Base-by-base conservation (phyloP, 1,284 basidiomycete genomes). In the Rhodotorula sp. region DNA sequence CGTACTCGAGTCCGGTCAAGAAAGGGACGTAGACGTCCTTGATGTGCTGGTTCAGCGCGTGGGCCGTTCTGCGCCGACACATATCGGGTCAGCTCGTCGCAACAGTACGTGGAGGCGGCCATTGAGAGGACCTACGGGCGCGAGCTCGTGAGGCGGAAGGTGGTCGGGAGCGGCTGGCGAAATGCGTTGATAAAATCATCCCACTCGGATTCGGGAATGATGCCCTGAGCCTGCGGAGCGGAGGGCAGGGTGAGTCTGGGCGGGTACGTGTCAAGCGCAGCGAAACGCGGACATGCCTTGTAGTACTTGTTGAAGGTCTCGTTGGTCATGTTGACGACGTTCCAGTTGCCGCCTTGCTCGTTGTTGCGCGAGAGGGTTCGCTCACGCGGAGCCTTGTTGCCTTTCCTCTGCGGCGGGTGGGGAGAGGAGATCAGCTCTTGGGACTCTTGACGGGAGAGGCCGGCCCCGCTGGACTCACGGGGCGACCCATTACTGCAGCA, bases 61-160 rank as follows among this genome's bases (percentile, higher is more conserved):
- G 85, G 12, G 90, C 90, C 67, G 87, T 87, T 74, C 91, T 93
- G 75, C 30, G 63, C 54, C 44, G 51, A 33, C 15, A 42, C 62
- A 37, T 20, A 33, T 66, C 33, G 37, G 64, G 51, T 53, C 5
- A 30, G 42, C 22, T 48, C 51, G 33, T n/a, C n/a, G n/a, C n/a
- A n/a, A n/a, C 64, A 49, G 55, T 66, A 17, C 4, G 17, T 51
- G 12, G 6, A 5, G 3, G 18, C 17, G 20, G 17, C 59, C 33
- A 49, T 30, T 53, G 59, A 66, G 54, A 14, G 63, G 60, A 85
- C 88, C 78, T 79, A 94, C 92, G 90, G 86, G 79, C 92, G 85
- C 75, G 88, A 91, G 1, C 92, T 91, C 0, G 94, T 90, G 30
- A 99, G 89, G 56, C 96, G 86, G 81, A 99, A 99, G 0, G 95